phyloP scores from a whole-genome alignment of 2,329 filamentous ascomycete species.

The Chrysoporthe puriensis region DNA sequence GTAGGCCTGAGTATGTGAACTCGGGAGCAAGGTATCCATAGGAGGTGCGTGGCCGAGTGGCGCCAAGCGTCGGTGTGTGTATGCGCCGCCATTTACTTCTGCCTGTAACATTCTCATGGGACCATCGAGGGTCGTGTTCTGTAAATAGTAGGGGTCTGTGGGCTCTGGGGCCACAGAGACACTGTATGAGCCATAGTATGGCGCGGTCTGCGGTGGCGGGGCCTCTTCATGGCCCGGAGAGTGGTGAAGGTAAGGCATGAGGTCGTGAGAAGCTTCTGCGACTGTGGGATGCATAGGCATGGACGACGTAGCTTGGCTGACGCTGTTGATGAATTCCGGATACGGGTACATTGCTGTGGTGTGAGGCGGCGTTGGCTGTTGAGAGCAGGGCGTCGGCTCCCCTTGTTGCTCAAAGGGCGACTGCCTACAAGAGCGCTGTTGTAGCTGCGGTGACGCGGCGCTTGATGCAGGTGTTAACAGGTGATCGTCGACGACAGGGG shows the following conservation, averaged over 20 bases:
- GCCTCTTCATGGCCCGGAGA: constrained; percentile 33
- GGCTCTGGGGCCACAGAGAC: constrained; percentile 38
- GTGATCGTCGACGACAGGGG: constrained; percentile 35
- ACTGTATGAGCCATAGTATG: constrained; percentile 43
- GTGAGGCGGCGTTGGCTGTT: constrained; percentile 50
- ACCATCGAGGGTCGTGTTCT: background rate
- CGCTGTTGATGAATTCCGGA: constrained; percentile 47
- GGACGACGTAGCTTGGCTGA: constrained; percentile 50
- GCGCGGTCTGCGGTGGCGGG: constrained; percentile 35
- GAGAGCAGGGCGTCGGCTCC: constrained; percentile 41
- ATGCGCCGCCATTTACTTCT: constrained; percentile 14
- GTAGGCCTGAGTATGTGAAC: constrained; percentile 11
- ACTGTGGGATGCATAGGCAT: constrained; percentile 46
- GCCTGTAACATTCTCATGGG: constrained; percentile 11
- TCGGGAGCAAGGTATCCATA: constrained; percentile 14
- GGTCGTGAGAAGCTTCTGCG: constrained; percentile 39
- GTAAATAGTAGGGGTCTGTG: constrained; percentile 18
- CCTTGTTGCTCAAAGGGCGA: constrained; percentile 37
- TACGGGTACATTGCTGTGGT: constrained; percentile 51
- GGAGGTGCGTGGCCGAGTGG: constrained; percentile 9
- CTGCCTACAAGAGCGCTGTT: constrained; percentile 39
- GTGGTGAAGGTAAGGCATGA: constrained; percentile 39
- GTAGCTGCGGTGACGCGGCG: constrained; percentile 51
- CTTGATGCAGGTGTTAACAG: constrained; percentile 57
- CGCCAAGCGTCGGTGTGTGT: constrained; percentile 24